These are phyloP conservation scores for Cordyceps sp. DNA, from an alignment of 2,329 filamentous ascomycete species.

Conservation along the genomic window DNA sequence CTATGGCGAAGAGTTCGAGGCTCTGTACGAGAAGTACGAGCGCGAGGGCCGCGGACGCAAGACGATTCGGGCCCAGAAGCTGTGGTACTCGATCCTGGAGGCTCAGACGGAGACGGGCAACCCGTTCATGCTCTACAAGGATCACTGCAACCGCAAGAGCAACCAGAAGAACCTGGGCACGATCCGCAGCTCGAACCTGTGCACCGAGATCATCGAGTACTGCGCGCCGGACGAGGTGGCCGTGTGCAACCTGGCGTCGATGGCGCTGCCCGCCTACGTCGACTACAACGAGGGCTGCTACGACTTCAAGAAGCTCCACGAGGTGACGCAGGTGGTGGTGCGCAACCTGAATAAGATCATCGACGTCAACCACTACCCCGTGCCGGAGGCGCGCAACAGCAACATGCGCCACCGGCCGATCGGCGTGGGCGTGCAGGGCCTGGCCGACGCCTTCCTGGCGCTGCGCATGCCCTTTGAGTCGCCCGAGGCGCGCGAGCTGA, in stretches of 20 bases:
- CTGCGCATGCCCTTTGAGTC: slow-evolving; percentile 96
- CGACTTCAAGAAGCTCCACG: slow-evolving; percentile 93
- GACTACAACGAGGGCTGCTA: slow-evolving; percentile 73
- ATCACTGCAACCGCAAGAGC: slow-evolving; percentile 95
- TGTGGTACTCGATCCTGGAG: slow-evolving; percentile 97
- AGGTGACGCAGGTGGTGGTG: slow-evolving; percentile 81
- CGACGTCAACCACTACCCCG: slow-evolving; percentile 97
- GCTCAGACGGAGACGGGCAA: slow-evolving; percentile 98
- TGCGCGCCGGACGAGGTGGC: slow-evolving; percentile 94
- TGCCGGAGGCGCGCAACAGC: slow-evolving; percentile 81
- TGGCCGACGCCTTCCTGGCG: slow-evolving; percentile 94
- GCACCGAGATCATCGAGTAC: slow-evolving; percentile 98
- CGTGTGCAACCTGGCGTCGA: slow-evolving; percentile 92
- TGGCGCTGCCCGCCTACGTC: slow-evolving; percentile 81
- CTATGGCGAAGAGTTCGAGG: slow-evolving; percentile 95
- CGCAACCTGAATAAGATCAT: slow-evolving; percentile 98
- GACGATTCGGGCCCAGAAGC: slow-evolving; percentile 93
- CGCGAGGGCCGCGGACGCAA: slow-evolving; percentile 71
- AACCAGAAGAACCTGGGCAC: slow-evolving; percentile 99
- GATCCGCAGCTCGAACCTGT: slow-evolving; percentile 96
- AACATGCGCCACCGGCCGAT: slow-evolving; percentile 96
- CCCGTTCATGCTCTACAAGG: slow-evolving; percentile 99
- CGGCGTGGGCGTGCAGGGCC: slow-evolving; percentile 90
- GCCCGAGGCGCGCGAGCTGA: slow-evolving; percentile 79
- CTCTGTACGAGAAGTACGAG: slow-evolving; percentile 87